These are phyloP conservation scores for Mucor circinelloides DNA, from an alignment of 371 early-diverging fungal genomes.

Conservation along the genomic window DNA sequence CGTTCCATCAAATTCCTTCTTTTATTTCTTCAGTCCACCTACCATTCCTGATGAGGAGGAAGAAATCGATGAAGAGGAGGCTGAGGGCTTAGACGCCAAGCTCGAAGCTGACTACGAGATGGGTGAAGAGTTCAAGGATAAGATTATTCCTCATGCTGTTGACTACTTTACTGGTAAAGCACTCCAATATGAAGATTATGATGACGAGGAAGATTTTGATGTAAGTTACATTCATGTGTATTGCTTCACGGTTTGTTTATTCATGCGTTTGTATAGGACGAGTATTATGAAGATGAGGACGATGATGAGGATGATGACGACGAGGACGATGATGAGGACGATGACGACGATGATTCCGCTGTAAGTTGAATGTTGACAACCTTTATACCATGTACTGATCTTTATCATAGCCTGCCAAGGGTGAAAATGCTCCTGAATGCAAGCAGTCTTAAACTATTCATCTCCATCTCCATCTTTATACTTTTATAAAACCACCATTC, in stretches of 20 bases:
- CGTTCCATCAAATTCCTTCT: slow-evolving; percentile 93
- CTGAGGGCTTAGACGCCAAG: slow-evolving; percentile 76
- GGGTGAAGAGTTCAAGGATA: slow-evolving; percentile 96
- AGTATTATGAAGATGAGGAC: slow-evolving; percentile 63
- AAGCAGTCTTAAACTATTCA: slow-evolving; percentile 50
- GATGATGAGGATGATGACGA: slow-evolving; percentile 57
- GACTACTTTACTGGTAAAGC: slow-evolving; percentile 99
- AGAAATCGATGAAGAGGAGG: slow-evolving; percentile 74
- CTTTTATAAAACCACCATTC: neutral
- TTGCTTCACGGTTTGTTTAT: neutral
- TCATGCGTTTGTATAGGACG: slow-evolving; percentile 60
- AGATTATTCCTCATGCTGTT: slow-evolving; percentile 92
- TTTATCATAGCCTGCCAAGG: slow-evolving; percentile 38
- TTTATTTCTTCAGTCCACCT: slow-evolving; percentile 91
- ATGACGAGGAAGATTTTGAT: slow-evolving; percentile 71
- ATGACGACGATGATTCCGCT: slow-evolving; percentile 65
- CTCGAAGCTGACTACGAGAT: slow-evolving; percentile 93
- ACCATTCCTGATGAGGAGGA: slow-evolving; percentile 73
- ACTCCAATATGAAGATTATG: slow-evolving; percentile 75
- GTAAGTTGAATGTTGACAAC: slow-evolving; percentile 38
- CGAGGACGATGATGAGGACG: slow-evolving; percentile 52
- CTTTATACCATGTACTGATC: neutral
- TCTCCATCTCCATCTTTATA: neutral
- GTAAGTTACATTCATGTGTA: slow-evolving; percentile 45
- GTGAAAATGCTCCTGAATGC: slow-evolving; percentile 67